Base-by-base conservation (phyloP, 352 stramenopile genomes). In the Globisporangium parvum region DNA sequence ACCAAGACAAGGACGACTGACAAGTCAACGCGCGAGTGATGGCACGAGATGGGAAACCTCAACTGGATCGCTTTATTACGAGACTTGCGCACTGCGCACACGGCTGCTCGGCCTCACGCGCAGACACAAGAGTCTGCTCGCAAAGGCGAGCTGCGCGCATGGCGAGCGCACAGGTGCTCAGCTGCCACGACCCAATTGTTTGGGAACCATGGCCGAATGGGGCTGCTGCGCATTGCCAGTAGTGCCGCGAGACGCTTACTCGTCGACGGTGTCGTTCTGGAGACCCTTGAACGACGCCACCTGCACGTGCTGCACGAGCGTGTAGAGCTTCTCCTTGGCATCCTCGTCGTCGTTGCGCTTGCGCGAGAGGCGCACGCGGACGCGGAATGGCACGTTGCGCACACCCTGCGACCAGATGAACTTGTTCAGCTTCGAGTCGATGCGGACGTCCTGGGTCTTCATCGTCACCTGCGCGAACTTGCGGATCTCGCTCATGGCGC, bases 281-380 rank as follows among this genome's bases (percentile, higher is more conserved):
- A 99, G 85, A 66, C 93, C 95, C 84, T 98, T 98, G 88, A 98
- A 98, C 63, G 63, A 75, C 40, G 79, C 85, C 62, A 99, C 95
- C 71, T 98, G 80, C 57, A 99, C 95, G 73, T 98, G 86, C 82
- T 98, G 91, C 62, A 98, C 96, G 55, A 98, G 90, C 71, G 97
- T 99, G 93, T 98, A 99, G 58, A 99, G 87, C 84, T 98, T 98
- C 82, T 99, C 96, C 60, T 98, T 96, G 67, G 96, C 96, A 57
- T 99, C 96, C 73, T 99, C 97, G 66, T 99, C 96, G 71, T 99
- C 96, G 83, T 99, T 99, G 71, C 96, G 89, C 91, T 98, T 98
- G 83, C 97, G 93, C 59, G 85, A 96, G 44, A 99, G 88, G 74
- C 95, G 88, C 47, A 99, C 96, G 67, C 97, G 93, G 56, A 99